These are phyloP conservation scores for Pugionium dolabratum DNA, from an alignment of 345 rosid species.

Conservation along the genomic window DNA sequence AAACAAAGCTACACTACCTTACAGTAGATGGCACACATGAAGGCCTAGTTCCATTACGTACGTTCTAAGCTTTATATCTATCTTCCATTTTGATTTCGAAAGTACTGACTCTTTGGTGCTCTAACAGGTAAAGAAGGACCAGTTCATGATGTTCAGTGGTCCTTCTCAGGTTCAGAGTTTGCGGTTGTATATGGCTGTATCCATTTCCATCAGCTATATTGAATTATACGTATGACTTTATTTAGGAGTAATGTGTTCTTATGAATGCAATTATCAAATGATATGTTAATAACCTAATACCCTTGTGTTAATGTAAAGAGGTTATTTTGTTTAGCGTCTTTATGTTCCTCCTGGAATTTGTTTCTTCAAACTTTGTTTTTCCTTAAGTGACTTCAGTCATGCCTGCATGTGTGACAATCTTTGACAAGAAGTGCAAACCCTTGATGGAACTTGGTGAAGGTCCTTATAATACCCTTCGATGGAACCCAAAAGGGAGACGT, in stretches of 20 bases:
- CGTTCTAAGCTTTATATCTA: conserved; percentile 38
- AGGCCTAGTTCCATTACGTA: conserved; percentile 90
- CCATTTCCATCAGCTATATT: conserved; percentile 47
- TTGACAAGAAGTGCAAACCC: conserved; percentile 86
- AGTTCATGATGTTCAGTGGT: conserved; percentile 97
- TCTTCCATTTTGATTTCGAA: conserved; percentile 7
- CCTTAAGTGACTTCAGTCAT: conserved; percentile 73
- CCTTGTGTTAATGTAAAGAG: conserved; percentile 18
- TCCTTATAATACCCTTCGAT: conserved; percentile 85
- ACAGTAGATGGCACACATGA: conserved; percentile 84
- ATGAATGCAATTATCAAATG: background rate
- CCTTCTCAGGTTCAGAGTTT: conserved; percentile 81
- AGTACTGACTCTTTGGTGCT: conserved; percentile 42
- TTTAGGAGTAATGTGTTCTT: conserved; percentile 2
- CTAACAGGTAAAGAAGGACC: conserved; percentile 95
- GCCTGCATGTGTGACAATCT: conserved; percentile 88
- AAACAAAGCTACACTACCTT: conserved; percentile 83
- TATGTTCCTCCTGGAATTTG: background rate
- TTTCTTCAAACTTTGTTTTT: conserved; percentile 28
- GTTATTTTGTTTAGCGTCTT: background rate
- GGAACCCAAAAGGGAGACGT: conserved; percentile 96
- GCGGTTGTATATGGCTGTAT: conserved; percentile 99
- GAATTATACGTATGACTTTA: background rate
- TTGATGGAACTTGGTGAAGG: conserved; percentile 83
- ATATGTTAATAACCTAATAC: background rate